Evolutionary conservation across 257 asterid genomes (phyloP).

Genomic region (Solanum tarapatanum): DNA sequence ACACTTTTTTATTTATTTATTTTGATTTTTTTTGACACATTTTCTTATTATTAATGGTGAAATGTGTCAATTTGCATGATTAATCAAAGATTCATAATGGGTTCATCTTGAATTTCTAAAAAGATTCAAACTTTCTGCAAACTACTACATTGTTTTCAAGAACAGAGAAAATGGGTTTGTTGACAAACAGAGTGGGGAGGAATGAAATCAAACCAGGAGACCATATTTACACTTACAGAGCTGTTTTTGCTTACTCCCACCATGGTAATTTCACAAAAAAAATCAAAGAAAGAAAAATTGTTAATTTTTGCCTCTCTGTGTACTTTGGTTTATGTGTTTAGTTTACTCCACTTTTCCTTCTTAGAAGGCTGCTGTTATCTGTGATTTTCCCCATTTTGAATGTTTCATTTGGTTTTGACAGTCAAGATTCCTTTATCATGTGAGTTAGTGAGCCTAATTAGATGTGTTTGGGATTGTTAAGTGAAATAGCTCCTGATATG

Average conservation of each 20-base stretch:
- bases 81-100: background rate
- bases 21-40: background rate
- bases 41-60: background rate
- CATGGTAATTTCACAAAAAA: slow-evolving; percentile 35
- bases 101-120: background rate
- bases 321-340: background rate
- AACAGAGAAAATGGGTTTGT: slow-evolving; percentile 48
- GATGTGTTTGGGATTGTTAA: too few species aligned
- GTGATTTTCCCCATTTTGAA: background rate
- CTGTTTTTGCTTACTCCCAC: slow-evolving; percentile 65
- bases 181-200: slow-evolving; percentile 61
- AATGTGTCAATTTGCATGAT: background rate
- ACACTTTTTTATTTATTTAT: background rate
- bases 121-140: background rate
- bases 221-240: slow-evolving; percentile 85
- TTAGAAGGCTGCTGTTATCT: background rate
- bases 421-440: background rate
- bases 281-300: background rate
- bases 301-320: background rate
- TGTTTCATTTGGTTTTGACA: background rate
- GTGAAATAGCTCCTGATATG: too few species aligned
- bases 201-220: slow-evolving; percentile 69
- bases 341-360: background rate
- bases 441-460: too few species aligned
- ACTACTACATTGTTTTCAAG: background rate